These are phyloP conservation scores for Camellia granthamiana DNA, from an alignment of 148 eudicot genomes.

Conservation along the genomic window DNA sequence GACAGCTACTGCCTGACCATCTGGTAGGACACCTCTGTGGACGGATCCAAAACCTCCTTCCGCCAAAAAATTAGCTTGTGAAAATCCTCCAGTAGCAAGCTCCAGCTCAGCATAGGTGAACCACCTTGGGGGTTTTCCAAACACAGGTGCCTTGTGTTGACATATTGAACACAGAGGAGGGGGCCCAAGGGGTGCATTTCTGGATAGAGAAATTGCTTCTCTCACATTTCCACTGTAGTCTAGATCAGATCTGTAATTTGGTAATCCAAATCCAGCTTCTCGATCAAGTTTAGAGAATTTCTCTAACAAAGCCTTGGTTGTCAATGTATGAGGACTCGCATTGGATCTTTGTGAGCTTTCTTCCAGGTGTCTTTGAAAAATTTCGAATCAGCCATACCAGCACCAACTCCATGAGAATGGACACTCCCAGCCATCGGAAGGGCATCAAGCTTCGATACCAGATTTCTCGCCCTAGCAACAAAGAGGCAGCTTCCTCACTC, in stretches of 20 bases:
- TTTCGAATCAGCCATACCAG: no score
- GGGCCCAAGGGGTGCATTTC: slow-evolving; percentile 66
- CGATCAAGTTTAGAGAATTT: slow-evolving; percentile 52
- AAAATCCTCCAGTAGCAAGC: slow-evolving; percentile 82
- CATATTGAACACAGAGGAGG: slow-evolving; percentile 86
- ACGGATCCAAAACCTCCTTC: slow-evolving; percentile 71
- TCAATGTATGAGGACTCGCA: slow-evolving; percentile 24
- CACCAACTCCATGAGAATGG: no score
- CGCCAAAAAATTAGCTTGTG: slow-evolving; percentile 78
- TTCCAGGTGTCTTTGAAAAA: slow-evolving; percentile 29
- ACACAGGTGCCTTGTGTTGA: slow-evolving; percentile 80
- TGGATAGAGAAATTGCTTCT: slow-evolving; percentile 68
- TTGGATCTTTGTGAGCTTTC: slow-evolving; percentile 29
- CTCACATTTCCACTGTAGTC: slow-evolving; percentile 69
- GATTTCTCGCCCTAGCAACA: no score
- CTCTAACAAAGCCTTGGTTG: slow-evolving; percentile 40
- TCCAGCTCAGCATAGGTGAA: slow-evolving; percentile 84
- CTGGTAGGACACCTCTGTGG: slow-evolving; percentile 47
- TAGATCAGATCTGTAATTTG: slow-evolving; percentile 44
- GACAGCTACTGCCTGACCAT: slow-evolving; percentile 49
- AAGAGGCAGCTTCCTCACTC: no score
- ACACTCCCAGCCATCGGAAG: no score
- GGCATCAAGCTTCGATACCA: no score
- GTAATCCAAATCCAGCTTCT: slow-evolving; percentile 44
- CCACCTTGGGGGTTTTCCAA: slow-evolving; percentile 92